A percentile compares a stretch with the other conserved stretches of the same genome.
Conservation (phyloP, 169 alveolate genomes). For the Neospora caninum region DNA sequence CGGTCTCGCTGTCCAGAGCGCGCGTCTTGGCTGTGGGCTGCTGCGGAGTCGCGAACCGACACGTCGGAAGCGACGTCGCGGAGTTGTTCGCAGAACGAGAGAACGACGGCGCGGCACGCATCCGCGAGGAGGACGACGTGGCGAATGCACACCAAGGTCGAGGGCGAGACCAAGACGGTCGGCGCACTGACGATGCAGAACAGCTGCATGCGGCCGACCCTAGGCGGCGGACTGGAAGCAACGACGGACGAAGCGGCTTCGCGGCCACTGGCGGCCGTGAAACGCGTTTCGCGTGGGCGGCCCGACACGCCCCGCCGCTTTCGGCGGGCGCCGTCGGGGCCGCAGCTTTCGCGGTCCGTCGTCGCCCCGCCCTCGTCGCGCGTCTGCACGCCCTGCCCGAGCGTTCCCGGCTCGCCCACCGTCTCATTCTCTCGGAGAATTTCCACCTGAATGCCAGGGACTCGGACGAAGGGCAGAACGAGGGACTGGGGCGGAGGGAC, state of each 20-base stretch:
- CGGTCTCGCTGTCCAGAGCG: no score
- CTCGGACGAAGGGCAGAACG: slow-evolving; percentile 15
- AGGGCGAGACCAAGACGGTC: background rate
- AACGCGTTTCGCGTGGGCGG: background rate
- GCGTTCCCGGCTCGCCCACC: background rate
- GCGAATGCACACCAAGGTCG: background rate
- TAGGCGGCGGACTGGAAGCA: background rate
- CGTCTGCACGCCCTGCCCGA: slow-evolving; percentile 24
- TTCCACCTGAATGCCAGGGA: slow-evolving; percentile 16
- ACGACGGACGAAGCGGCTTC: background rate
- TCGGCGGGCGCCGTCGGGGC: background rate
- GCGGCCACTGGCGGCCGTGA: no score
- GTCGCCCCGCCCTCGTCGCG: background rate
- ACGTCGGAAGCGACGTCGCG: background rate
- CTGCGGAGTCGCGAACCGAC: background rate
- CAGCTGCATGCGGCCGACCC: background rate
- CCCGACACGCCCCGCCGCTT: background rate
- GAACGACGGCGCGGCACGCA: slow-evolving; percentile 1
- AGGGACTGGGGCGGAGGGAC: background rate
- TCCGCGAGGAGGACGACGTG: background rate
- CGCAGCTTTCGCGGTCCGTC: background rate
- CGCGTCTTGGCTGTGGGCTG: background rate
- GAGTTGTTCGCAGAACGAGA: background rate
- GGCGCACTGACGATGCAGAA: slow-evolving; percentile 32
- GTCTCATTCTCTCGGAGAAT: background rate